These are phyloP conservation scores for Westerdykella aurantiaca DNA, from an alignment of 2,329 filamentous ascomycete genomes.

Conservation along the genomic window DNA sequence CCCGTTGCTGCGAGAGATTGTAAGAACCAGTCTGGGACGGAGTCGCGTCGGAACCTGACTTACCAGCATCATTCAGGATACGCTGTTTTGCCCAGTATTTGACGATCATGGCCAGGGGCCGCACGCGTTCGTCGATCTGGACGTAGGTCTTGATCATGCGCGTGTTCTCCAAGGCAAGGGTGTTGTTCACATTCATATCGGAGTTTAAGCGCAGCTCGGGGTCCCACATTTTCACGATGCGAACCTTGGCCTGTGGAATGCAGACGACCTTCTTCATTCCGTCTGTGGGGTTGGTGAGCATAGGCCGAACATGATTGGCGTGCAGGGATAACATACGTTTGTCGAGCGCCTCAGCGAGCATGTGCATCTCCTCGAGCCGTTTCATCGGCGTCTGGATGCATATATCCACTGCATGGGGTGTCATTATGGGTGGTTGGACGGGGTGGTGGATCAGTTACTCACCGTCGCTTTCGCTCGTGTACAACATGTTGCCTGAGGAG, in stretches of 20 bases:
- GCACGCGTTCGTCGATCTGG: constrained; percentile 82
- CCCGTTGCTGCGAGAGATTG: constrained; percentile 61
- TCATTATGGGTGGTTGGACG: constrained; percentile 11
- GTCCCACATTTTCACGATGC: constrained; percentile 98
- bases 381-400: constrained; percentile 92
- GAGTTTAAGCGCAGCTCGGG: constrained; percentile 83
- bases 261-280: constrained; percentile 97
- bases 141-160: constrained; percentile 98
- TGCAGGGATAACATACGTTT: constrained; percentile 58
- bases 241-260: constrained; percentile 89
- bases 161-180: constrained; percentile 88
- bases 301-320: background rate
- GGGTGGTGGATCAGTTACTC: constrained; percentile 28
- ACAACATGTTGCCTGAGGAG: constrained; percentile 93
- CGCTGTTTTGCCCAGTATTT: constrained; percentile 95
- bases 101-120: constrained; percentile 90
- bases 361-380: constrained; percentile 82
- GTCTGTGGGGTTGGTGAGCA: constrained; percentile 52
- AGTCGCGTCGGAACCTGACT: constrained; percentile 31
- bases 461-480: constrained; percentile 95
- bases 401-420: constrained; percentile 67
- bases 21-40: constrained; percentile 8
- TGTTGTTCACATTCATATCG: constrained; percentile 99
- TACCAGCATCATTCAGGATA: constrained; percentile 93
- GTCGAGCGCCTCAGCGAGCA: constrained; percentile 78